Base-by-base conservation (phyloP, 148 eudicot species). In the Diospyros lotus region DNA sequence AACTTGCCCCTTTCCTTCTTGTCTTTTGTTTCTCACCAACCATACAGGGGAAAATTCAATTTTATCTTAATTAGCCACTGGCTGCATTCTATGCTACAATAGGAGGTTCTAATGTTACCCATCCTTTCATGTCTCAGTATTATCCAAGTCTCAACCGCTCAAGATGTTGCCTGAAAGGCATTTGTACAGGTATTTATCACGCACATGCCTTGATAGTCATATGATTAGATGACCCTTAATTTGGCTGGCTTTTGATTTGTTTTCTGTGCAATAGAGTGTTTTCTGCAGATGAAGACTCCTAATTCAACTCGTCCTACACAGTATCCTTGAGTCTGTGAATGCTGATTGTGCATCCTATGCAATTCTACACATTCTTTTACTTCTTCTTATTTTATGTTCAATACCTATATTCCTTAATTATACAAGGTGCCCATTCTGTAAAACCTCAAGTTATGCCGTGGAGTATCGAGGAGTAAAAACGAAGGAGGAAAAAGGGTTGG, bases 101-200 rank as follows among this genome's bases (percentile, higher is more conserved):
- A 51, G 73, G 50, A 18, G 17, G 65, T 45, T 79, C 65, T 81
- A 72, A 78, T 78, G 18, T 51, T 38, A 15, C 72, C 66, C 67
- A 64, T 65, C 64, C 78, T 78, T 28, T 61, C 58, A 17, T n/a
- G 40, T 82, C 81, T 80, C 83, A 96, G 99, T 91, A 85, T 80
- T 96, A 96, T 84, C 99, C 99, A 44, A 93, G 98, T 77, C 98
- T 96, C 67, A 96, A 96, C 67, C 90, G 99, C 61, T 96, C 99
- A 64, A 93, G 97, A 88, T 96, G 99, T 83, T 96, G 99, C 85
- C 80, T 73, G 85, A 96, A 96, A 84, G 94, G 99, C 87, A 96
- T 96, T 80, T 96, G 99, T 81, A 96, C 99, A 77, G 99, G 99
- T 96, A 89, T 54, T 10, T 71, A 41, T 39, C 51, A 2, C 43